Conservation (phyloP, 257 asterid species). For the Nicotiana sylvestris region DNA sequence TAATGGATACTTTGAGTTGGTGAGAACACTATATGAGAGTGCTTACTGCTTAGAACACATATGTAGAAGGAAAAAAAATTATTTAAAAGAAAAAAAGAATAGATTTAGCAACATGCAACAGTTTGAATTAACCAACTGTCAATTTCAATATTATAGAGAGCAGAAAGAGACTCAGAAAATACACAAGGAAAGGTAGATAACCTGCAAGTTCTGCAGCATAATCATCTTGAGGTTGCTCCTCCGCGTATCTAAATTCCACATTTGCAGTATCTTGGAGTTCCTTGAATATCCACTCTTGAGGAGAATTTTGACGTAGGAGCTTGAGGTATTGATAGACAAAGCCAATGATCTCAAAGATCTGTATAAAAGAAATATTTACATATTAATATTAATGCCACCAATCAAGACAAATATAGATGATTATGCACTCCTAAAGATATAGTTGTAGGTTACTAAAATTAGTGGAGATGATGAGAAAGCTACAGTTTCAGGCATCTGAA, state of each 20-base stretch:
- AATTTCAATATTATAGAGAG: neutral
- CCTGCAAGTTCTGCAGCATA: conserved; percentile 98
- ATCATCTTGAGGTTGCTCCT: conserved; percentile 98
- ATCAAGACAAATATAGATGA: neutral
- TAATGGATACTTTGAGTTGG: neutral
- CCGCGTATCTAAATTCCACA: conserved; percentile 90
- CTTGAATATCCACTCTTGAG: conserved; percentile 91
- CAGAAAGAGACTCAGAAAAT: neutral
- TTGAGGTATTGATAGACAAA: conserved; percentile 87
- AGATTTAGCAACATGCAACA: conserved; percentile 1
- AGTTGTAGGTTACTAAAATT: neutral
- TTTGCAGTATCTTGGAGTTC: conserved; percentile 91
- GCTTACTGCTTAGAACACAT: neutral
- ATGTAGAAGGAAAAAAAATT: neutral
- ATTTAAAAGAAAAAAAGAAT: neutral
- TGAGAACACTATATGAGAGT: neutral
- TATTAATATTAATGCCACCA: conserved; percentile 4
- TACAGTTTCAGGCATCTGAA: neutral
- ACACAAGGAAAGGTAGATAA: conserved; percentile 9
- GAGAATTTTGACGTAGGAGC: conserved; percentile 64
- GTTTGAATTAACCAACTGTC: neutral
- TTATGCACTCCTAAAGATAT: neutral
- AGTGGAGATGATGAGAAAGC: neutral
- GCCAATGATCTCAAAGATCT: conserved; percentile 81
- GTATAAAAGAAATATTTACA: conserved; percentile 26